Base-by-base conservation (phyloP, 495 filamentous ascomycete species). In the Penicillium daleae region DNA sequence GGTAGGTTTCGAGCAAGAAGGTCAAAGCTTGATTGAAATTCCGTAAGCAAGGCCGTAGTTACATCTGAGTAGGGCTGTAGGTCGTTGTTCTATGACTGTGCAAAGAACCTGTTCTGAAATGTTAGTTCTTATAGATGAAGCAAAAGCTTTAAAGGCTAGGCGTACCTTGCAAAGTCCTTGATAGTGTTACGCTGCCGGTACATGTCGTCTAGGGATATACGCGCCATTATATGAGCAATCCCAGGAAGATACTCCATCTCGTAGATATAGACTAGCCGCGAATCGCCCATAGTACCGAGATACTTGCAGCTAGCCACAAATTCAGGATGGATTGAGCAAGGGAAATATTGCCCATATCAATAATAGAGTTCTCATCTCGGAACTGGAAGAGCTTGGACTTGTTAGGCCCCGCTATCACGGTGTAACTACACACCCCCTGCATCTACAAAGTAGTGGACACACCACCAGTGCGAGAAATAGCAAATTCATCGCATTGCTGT, bases 1-100 rank as follows among this genome's bases (percentile, higher is more conserved):
- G 62, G 62, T 15, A 71, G 52, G 6, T 63, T 15, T 56, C 40
- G 60, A 52, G 57, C 39, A 56, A 67, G 63, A 51, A 63, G 33
- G 24, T 66, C 60, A 35, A 66, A 56, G 22, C 56, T 61, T n/a
- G 56, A 35, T 56, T 69, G 57, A 52, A 59, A 56, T 2, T 63
- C 58, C 22, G 35, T 24, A 58, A 66, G 63, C 59, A 61, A 50
- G 6, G 24, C 48, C 32, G 44, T 35, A 17, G 56, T 61, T 50
- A 15, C 10, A 39, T 39, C 35, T 15, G 35, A 39, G 35, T 1
- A 39, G 12, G 35, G 35, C 10, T 12, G 35, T 39, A 39, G 35
- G 35, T 39, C 35, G 10, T 39, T 39, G 35, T 39, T 39, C 35
- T 12, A 39, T 15, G 35, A 39, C 35, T 39, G 35, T 39, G 35